Conservation (phyloP, 805 yeast genomes). For the Jamesozyma jinghongensis region DNA sequence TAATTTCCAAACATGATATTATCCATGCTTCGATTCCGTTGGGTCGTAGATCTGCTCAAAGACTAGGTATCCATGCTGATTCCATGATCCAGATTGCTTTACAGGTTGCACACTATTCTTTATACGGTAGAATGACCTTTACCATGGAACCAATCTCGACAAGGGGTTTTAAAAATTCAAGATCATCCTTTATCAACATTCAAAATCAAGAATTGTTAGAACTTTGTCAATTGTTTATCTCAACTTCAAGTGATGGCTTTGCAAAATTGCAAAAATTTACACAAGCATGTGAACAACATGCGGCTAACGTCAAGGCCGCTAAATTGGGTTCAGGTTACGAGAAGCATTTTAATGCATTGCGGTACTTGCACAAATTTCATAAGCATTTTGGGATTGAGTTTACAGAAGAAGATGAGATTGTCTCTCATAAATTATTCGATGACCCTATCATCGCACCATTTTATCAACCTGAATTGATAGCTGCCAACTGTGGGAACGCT, state of each 20-base stretch:
- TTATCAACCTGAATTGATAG: constrained; percentile 35
- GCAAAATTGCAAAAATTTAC: constrained; percentile 33
- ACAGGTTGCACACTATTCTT: constrained; percentile 83
- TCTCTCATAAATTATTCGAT: constrained; percentile 42
- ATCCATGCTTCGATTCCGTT: constrained; percentile 66
- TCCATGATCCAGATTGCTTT: constrained; percentile 85
- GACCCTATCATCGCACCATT: constrained; percentile 29
- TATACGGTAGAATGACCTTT: constrained; percentile 82
- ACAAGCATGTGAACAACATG: constrained; percentile 45
- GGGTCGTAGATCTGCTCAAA: constrained; percentile 69
- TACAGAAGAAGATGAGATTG: constrained; percentile 13
- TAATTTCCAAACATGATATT: constrained; percentile 70
- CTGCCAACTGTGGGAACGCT: constrained; percentile 87
- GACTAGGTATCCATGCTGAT: constrained; percentile 78
- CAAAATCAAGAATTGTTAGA: constrained; percentile 46
- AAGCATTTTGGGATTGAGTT: constrained; percentile 30
- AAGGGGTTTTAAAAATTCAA: constrained; percentile 53
- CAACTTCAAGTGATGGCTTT: constrained; percentile 47
- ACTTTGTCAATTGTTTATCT: constrained; percentile 54
- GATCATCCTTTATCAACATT: constrained; percentile 61
- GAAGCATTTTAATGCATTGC: constrained; percentile 58
- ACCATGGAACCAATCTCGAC: constrained; percentile 87
- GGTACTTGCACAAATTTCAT: constrained; percentile 41
- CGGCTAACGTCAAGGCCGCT: constrained; percentile 40
- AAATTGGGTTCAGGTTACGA: constrained; percentile 62